Percentiles rank a stretch among this genome's conserved stretches.
phyloP scores from a whole-genome alignment of 306 rosid genomes.

The Vigna reflexopilosa region DNA sequence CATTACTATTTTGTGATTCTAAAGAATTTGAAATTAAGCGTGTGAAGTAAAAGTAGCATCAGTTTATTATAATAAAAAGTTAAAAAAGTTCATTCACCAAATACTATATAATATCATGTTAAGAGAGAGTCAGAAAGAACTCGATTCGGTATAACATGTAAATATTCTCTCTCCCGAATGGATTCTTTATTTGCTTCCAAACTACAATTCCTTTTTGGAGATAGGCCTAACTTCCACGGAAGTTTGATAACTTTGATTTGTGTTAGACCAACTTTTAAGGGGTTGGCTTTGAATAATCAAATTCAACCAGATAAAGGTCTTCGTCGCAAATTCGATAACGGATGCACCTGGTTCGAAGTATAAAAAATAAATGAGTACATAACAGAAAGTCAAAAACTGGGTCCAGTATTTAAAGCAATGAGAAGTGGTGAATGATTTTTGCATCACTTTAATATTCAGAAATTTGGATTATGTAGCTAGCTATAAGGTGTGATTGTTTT shows the following conservation, averaged over 20 bases:
- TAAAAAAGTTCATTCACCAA: conserved; percentile 9
- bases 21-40: background rate
- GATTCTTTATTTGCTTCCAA: conserved; percentile 28
- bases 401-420: conserved; percentile 9
- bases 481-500: background rate
- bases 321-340: conserved; percentile 4
- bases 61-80: conserved; percentile 19
- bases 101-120: conserved; percentile 14
- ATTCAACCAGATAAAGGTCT: conserved; percentile 4
- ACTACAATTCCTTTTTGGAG: conserved; percentile 19
- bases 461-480: background rate
- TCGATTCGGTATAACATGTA: conserved; percentile 5
- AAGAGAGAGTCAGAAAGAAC: background rate
- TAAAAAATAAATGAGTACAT: background rate
- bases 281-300: conserved; percentile 19
- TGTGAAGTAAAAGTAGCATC: conserved; percentile 16
- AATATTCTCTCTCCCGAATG: conserved; percentile 11
- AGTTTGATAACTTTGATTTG: conserved; percentile 29
- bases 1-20: background rate
- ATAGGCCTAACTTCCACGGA: conserved; percentile 36
- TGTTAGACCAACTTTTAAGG: conserved; percentile 30
- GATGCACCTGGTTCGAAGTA: conserved; percentile 7
- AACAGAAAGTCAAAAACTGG: conserved; percentile 7
- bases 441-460: background rate
- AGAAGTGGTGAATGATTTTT: background rate